Base-by-base conservation (phyloP, 768 basidiomycete species). In the Amanita inopinata region DNA sequence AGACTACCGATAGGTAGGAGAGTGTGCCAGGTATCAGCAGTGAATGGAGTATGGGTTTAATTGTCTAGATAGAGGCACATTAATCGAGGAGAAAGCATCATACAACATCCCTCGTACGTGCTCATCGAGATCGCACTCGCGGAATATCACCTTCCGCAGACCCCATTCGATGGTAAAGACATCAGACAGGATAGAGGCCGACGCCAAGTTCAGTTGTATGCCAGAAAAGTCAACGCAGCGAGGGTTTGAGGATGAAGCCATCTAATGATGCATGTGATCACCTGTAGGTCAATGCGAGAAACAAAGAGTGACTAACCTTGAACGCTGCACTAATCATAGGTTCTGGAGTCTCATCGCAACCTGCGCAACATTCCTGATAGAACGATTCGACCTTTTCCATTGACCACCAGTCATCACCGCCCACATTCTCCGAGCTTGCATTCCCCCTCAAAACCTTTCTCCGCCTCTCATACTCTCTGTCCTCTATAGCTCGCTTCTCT, bases 151-250 rank as follows among this genome's bases (percentile, higher is more conserved):
- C 53, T 90, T 93, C 19, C 83, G 70, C 14, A 96, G 64, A 0
- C 92, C 93, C 86, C 92, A 97, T 60, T 97, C 90, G 45, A 96
- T 82, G 5, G 79, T 77, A 49, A 98, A 79, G 10, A 96, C 78
- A 60, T 98, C 94, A 0, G 94, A 83, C 12, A 99, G 70, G 12
- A 91, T 80, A 9, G 82, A 79, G 0, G 89, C 83, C 0, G 76
- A 69, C 1, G 78, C 71, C 1, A 71, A 59, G 0, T 76, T 83
- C 14, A 98, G 69, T 52, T 81, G 82, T 15, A 83, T 76, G 7
- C 84, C 76, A 2, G 89, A 82, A n/a, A 90, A 66, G 57, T 91
- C 84, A 12, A 92, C 71, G 0, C 79, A 69, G 12, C 88, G 74
- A 0, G 89, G 87, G 31, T 62, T 68, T 7, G 67, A 69, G 7